Conservation (phyloP, 1,284 basidiomycete species). For the Paramarasmius palmivorus region DNA sequence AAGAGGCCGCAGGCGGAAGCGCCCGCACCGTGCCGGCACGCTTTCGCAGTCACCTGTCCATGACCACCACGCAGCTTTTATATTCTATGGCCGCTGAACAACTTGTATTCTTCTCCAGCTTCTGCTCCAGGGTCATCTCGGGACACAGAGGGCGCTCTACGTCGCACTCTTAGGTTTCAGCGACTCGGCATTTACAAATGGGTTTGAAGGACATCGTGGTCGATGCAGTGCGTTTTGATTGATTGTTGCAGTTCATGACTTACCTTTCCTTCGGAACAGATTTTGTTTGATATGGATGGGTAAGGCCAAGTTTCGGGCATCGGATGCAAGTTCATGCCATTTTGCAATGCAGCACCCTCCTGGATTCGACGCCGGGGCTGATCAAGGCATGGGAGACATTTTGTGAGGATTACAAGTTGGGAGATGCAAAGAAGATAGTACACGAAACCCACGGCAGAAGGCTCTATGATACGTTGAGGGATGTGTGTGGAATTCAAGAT, state of each 20-base stretch:
- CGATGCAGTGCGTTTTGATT: conserved; percentile 46
- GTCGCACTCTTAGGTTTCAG: too few relatives aligned
- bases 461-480: conserved; percentile 69
- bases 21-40: too few relatives aligned
- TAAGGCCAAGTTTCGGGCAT: conserved; percentile 27
- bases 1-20: too few relatives aligned
- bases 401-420: conserved; percentile 54
- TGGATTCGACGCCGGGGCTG: conserved; percentile 74
- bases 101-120: too few relatives aligned
- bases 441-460: conserved; percentile 73
- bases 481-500: conserved; percentile 64
- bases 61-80: too few relatives aligned
- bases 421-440: conserved; percentile 45
- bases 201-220: conserved; percentile 38
- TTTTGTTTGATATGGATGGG: conserved; percentile 76
- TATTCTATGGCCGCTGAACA: too few relatives aligned
- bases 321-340: conserved; percentile 9
- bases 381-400: conserved; percentile 64
- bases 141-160: too few relatives aligned
- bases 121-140: too few relatives aligned
- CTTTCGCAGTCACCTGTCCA: too few relatives aligned
- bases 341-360: conserved; percentile 50
- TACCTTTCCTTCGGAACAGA: conserved; percentile 32
- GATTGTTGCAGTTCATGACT: conserved; percentile 7
- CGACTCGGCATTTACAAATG: background rate